phyloP scores from a whole-genome alignment of 306 rosid genomes.

The Dryas alaskensis region DNA sequence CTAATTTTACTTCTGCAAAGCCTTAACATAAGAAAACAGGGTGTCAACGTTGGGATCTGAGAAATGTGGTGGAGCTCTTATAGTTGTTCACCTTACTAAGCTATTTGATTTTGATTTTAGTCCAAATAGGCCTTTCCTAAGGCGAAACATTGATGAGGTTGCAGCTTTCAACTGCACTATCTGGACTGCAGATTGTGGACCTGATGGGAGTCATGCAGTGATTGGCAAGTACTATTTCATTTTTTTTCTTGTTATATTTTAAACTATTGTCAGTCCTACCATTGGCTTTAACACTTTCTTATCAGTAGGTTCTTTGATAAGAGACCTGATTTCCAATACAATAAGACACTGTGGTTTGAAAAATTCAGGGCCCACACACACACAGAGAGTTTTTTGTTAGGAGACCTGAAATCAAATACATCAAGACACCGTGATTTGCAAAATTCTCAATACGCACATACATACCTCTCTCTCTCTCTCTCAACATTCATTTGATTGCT shows the following conservation, averaged over 20 bases:
- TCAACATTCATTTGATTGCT: background rate
- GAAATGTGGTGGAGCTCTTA: constrained; percentile 61
- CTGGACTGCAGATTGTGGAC: constrained; percentile 77
- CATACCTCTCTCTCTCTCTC: background rate
- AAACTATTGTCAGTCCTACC: background rate
- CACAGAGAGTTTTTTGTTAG: background rate
- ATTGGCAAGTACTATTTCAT: constrained; percentile 51
- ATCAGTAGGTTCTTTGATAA: background rate
- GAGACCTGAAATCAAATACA: too few relatives aligned
- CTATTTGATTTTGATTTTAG: constrained; percentile 59
- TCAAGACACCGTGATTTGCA: too few relatives aligned
- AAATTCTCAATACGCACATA: too few relatives aligned
- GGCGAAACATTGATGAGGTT: constrained; percentile 50
- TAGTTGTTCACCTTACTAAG: constrained; percentile 50
- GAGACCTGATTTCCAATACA: background rate
- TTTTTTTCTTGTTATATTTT: constrained; percentile 10
- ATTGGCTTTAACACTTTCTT: background rate
- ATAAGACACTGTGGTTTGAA: background rate
- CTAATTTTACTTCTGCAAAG: constrained; percentile 21
- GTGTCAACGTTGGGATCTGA: constrained; percentile 76
- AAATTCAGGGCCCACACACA: background rate
- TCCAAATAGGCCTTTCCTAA: constrained; percentile 33
- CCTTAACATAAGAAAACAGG: constrained; percentile 59
- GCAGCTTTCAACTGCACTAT: constrained; percentile 63
- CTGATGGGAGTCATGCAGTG: constrained; percentile 54